phyloP scores from a whole-genome alignment of 2,329 filamentous ascomycete genomes.

The Rhynchosporium agropyri region DNA sequence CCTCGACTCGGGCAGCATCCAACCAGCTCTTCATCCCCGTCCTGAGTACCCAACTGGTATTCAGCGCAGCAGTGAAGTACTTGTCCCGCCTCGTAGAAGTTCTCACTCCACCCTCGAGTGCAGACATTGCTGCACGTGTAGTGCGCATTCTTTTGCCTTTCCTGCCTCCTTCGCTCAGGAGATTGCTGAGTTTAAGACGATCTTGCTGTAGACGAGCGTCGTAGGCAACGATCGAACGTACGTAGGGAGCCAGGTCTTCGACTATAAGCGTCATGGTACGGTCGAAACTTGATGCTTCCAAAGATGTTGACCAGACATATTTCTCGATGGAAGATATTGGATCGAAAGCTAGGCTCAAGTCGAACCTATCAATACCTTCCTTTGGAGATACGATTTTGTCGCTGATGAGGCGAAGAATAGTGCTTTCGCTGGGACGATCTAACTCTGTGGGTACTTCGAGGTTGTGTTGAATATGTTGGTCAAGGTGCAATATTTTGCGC shows the following conservation, averaged over 20 bases:
- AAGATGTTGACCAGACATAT: slow-evolving; percentile 42
- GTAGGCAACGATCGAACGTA: slow-evolving; percentile 81
- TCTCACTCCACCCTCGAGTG: slow-evolving; percentile 73
- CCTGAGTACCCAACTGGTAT: slow-evolving; percentile 63
- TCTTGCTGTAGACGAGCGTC: slow-evolving; percentile 73
- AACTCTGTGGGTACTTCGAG: slow-evolving; percentile 35
- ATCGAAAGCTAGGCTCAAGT: slow-evolving; percentile 63
- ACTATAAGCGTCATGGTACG: slow-evolving; percentile 66
- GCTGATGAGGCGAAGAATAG: slow-evolving; percentile 34
- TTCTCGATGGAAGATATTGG: slow-evolving; percentile 58
- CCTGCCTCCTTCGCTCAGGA: slow-evolving; percentile 63
- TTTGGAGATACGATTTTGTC: slow-evolving; percentile 23
- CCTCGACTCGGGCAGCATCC: slow-evolving; percentile 28
- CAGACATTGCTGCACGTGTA: slow-evolving; percentile 74
- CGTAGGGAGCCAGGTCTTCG: slow-evolving; percentile 82
- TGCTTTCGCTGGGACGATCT: slow-evolving; percentile 30
- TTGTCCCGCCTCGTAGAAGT: slow-evolving; percentile 67
- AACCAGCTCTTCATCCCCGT: slow-evolving; percentile 53
- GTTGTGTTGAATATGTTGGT: slow-evolving; percentile 32
- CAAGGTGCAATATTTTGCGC: slow-evolving; percentile 37
- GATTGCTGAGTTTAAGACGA: slow-evolving; percentile 61
- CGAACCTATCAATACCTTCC: slow-evolving; percentile 49
- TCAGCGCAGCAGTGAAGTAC: slow-evolving; percentile 68
- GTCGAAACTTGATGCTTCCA: slow-evolving; percentile 77
- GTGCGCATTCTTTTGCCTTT: slow-evolving; percentile 63